Evolutionary conservation across 75 land plant genomes (phyloP).

Genomic region (Adiantum capillusveneris): DNA sequence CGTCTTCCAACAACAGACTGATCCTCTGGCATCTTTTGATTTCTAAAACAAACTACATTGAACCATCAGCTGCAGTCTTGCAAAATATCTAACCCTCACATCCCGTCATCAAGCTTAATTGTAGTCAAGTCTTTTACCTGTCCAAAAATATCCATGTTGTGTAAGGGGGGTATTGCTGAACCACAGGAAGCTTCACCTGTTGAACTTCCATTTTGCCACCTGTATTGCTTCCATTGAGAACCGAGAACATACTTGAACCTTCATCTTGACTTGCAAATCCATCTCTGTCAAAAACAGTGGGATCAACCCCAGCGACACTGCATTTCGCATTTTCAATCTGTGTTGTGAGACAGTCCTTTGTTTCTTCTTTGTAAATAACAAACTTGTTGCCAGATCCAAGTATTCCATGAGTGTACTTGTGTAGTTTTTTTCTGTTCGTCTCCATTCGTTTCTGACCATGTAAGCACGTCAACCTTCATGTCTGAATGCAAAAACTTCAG

Average conservation of each 20-base stretch:
- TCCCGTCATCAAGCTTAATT: too few species aligned
- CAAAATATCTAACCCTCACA: not conserved
- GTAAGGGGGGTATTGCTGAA: slow-evolving; percentile 82
- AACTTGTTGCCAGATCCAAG: slow-evolving; percentile 31
- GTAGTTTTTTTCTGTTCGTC: slow-evolving; percentile 46
- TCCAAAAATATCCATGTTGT: slow-evolving; percentile 97
- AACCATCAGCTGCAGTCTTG: not conserved
- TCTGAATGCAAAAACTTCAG: not conserved
- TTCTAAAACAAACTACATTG: slow-evolving; percentile 41
- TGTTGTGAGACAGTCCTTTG: slow-evolving; percentile 34
- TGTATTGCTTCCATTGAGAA: slow-evolving; percentile 40
- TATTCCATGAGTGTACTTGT: slow-evolving; percentile 21
- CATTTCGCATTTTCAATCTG: slow-evolving; percentile 54
- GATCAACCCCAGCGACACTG: slow-evolving; percentile 41
- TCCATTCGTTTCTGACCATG: slow-evolving; percentile 49
- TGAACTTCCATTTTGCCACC: slow-evolving; percentile 56
- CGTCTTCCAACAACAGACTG: slow-evolving; percentile 95
- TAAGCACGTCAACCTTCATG: not conserved
- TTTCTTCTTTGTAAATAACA: slow-evolving; percentile 4
- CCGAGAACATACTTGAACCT: slow-evolving; percentile 17
- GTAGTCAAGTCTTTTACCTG: slow-evolving; percentile 69
- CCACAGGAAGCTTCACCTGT: slow-evolving; percentile 54
- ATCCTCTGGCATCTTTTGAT: slow-evolving; percentile 96
- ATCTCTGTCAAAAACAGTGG: slow-evolving; percentile 34
- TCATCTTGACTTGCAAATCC: slow-evolving; percentile 39